Conservation (phyloP, 495 filamentous ascomycete genomes). For the Elaphomyces granulatus region DNA sequence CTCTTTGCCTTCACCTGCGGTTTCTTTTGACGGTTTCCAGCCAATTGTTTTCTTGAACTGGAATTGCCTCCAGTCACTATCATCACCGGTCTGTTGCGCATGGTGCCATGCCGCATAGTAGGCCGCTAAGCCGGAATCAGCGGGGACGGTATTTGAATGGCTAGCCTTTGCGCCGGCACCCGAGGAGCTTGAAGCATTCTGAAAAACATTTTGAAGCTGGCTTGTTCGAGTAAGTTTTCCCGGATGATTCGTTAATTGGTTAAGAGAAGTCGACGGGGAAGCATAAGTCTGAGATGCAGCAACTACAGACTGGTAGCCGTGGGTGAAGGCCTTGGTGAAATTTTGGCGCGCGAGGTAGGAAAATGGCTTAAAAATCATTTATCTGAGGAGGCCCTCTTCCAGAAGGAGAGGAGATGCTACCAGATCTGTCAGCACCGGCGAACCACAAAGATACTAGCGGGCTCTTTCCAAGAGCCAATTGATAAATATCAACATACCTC, state of each 20-base stretch:
- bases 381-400: constrained; percentile 43
- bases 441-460: neutral
- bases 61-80: constrained; percentile 79
- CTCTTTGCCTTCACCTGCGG: constrained; percentile 17
- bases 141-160: constrained; percentile 28
- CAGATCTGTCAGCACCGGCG: constrained; percentile 1
- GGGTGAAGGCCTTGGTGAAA: constrained; percentile 88
- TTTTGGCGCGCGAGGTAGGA: constrained; percentile 93
- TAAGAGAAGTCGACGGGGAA: constrained; percentile 50
- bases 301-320: constrained; percentile 95
- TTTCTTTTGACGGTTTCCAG: constrained; percentile 53
- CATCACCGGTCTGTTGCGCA: constrained; percentile 52
- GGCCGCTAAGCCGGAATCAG: constrained; percentile 53
- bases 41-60: constrained; percentile 76
- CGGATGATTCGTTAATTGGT: constrained; percentile 35
- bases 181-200: constrained; percentile 35
- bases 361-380: constrained; percentile 73
- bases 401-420: constrained; percentile 34
- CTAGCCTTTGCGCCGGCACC: constrained; percentile 32
- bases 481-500: constrained; percentile 23
- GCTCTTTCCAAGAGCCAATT: neutral
- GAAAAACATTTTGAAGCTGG: constrained; percentile 66
- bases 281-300: constrained; percentile 86
- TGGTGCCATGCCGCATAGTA: constrained; percentile 84
- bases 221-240: constrained; percentile 47